These are phyloP conservation scores for Saturnispora ahearnii DNA, from an alignment of 805 yeast genomes.

Conservation along the genomic window DNA sequence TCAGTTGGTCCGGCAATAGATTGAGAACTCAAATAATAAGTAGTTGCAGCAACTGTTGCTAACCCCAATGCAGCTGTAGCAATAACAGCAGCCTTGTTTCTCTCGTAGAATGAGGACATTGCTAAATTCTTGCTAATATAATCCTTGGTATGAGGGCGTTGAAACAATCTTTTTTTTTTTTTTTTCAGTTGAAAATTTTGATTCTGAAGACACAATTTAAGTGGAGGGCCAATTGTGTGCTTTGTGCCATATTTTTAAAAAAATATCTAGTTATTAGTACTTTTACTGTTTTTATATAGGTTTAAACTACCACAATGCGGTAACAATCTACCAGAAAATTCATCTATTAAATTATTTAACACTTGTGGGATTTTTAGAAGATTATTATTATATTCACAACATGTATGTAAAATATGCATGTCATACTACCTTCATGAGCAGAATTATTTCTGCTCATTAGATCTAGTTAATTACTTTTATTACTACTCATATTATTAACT, in stretches of 20 bases:
- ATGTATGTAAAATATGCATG: too few species aligned
- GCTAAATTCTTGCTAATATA: not conserved
- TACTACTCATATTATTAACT: not conserved
- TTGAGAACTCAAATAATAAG: constrained; percentile 31
- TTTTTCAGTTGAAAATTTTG: not conserved
- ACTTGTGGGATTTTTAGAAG: too few species aligned
- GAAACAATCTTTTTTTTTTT: not conserved
- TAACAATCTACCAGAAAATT: too few species aligned
- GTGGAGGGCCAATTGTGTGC: not conserved
- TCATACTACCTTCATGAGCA: too few species aligned
- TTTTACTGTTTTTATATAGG: too few species aligned
- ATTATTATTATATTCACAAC: too few species aligned
- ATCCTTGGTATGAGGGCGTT: not conserved
- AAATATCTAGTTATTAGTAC: not conserved
- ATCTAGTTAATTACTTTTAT: not conserved
- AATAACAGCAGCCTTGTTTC: constrained; percentile 42
- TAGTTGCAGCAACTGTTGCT: constrained; percentile 40
- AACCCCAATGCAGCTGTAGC: constrained; percentile 43
- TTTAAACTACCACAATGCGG: too few species aligned
- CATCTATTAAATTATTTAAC: too few species aligned
- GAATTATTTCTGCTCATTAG: not conserved
- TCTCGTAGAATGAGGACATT: constrained; percentile 31
- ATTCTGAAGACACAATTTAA: not conserved
- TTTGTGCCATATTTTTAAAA: not conserved
- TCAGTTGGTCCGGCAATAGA: constrained; percentile 16